Evolutionary conservation across 2,329 filamentous ascomycete species (phyloP).

Genomic region (Teratosphaeria gauchensis): DNA sequence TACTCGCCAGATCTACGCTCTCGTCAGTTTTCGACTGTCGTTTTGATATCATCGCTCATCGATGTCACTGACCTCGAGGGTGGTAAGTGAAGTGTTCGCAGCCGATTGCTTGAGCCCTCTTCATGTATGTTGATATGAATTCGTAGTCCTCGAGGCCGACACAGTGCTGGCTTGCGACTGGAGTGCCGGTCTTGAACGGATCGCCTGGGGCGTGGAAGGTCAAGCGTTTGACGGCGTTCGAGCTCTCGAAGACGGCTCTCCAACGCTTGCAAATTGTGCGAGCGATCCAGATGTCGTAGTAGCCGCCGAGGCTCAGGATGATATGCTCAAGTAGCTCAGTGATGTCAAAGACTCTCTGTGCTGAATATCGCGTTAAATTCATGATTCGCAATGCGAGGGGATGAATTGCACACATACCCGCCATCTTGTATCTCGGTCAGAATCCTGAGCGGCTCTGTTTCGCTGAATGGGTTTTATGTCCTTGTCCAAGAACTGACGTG

Average conservation of each 20-base stretch:
- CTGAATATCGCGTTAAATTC: neutral
- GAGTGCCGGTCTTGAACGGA: neutral
- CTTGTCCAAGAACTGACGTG: too few species aligned
- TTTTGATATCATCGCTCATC: neutral
- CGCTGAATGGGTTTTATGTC: too few species aligned
- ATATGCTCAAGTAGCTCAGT: neutral
- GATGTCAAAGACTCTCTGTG: neutral
- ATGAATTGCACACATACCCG: neutral
- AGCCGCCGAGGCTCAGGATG: neutral
- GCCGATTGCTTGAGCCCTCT: neutral
- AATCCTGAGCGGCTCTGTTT: too few species aligned
- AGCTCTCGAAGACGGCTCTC: neutral
- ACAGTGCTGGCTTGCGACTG: neutral
- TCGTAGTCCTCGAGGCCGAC: too few species aligned
- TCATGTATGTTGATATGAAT: neutral
- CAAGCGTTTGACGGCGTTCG: neutral
- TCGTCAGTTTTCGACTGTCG: neutral
- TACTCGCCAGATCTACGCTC: too few species aligned
- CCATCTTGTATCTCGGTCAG: neutral
- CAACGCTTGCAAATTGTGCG: neutral
- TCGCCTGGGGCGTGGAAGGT: neutral
- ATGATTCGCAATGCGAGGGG: too few species aligned
- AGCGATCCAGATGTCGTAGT: neutral
- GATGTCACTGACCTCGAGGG: neutral
- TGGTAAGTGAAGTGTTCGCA: neutral